Conservation (phyloP, 2,329 filamentous ascomycete genomes). For the Aureobasidium zeae region DNA sequence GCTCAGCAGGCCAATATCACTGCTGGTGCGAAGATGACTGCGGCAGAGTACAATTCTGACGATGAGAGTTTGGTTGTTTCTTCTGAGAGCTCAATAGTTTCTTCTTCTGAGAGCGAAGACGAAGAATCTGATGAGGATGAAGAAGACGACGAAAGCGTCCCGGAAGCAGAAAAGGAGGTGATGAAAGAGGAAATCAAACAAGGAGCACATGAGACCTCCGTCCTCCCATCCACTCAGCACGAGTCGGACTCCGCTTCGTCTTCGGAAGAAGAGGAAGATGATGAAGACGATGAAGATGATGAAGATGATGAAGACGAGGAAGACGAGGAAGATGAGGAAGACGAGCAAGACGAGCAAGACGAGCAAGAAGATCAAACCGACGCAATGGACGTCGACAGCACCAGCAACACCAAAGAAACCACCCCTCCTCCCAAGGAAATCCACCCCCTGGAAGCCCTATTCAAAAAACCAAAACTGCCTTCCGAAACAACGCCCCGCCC, state of each 20-base stretch:
- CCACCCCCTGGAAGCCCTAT: conserved; percentile 85
- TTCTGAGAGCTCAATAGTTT: conserved; percentile 7
- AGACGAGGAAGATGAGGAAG: too few species aligned
- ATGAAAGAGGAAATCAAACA: conserved; percentile 17
- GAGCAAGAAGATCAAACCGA: too few species aligned
- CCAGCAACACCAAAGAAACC: not conserved
- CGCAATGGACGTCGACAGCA: not conserved
- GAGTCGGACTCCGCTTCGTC: not conserved
- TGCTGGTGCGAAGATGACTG: conserved; percentile 13
- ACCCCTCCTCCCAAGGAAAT: conserved; percentile 34
- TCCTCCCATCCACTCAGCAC: not conserved
- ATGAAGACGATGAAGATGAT: too few species aligned
- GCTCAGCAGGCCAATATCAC: conserved; percentile 6
- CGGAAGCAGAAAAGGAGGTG: not conserved
- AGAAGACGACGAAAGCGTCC: not conserved
- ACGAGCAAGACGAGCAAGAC: too few species aligned
- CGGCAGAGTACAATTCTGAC: conserved; percentile 12
- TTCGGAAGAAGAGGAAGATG: not conserved
- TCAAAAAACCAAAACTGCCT: conserved; percentile 52
- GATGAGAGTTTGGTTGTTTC: conserved; percentile 15
- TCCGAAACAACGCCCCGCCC: conserved; percentile 30
- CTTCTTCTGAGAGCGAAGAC: not conserved
- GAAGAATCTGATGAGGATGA: conserved; percentile 6
- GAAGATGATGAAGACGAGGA: too few species aligned
- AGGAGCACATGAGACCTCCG: conserved; percentile 20